Evolutionary conservation across 78 protist species (phyloP).

Genomic region (Isochrysis galbana): DNA sequence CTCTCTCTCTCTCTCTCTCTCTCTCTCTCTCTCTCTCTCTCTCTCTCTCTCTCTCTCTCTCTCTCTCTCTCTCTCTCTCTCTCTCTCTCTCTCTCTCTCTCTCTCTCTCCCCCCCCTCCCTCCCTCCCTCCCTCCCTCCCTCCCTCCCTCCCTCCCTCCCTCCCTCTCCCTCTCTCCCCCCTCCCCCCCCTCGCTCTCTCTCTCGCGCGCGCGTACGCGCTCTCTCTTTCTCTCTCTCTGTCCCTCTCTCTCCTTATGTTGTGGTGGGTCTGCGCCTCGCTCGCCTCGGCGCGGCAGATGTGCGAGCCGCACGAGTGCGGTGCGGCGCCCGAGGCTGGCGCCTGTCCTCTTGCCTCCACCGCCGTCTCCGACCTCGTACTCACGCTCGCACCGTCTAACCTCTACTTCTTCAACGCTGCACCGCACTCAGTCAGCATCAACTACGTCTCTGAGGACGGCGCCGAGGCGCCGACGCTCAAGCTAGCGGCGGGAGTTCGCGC

Average conservation of each 20-base stretch:
- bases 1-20: too few relatives aligned
- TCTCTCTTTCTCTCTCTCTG: neutral
- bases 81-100: too few relatives aligned
- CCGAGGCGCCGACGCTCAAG: neutral
- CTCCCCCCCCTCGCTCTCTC: too few relatives aligned
- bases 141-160: neutral
- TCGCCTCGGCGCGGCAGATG: neutral
- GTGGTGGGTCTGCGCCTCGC: neutral
- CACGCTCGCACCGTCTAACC: neutral
- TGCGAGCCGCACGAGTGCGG: neutral
- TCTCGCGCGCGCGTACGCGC: too few relatives aligned
- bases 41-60: too few relatives aligned
- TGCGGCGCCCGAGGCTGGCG: neutral
- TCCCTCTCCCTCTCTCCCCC: too few relatives aligned
- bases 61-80: too few relatives aligned
- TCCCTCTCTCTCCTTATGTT: neutral
- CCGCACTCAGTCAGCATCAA: neutral
- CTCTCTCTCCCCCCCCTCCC: too few relatives aligned
- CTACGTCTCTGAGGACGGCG: neutral
- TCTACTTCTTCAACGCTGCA: neutral
- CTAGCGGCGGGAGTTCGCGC: neutral
- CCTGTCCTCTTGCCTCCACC: neutral
- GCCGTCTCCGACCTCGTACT: neutral
- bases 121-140: too few relatives aligned
- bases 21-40: too few relatives aligned